Evolutionary conservation across 2,329 filamentous ascomycete species (phyloP).

Genomic region (Hymenoscyphus repandus): DNA sequence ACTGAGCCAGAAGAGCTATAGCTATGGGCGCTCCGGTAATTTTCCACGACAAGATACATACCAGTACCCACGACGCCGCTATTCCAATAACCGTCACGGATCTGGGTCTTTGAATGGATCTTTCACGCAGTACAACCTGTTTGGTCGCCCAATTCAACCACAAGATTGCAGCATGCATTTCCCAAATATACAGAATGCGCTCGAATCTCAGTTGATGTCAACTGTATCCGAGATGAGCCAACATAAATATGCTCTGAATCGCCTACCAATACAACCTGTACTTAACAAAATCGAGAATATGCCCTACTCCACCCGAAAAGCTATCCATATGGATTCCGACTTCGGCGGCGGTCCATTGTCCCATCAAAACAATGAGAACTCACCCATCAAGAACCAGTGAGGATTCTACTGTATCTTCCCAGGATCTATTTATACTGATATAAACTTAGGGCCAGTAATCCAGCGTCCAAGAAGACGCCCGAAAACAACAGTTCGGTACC

Average conservation of each 20-base stretch:
- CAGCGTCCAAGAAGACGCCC: neutral
- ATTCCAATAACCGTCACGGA: neutral
- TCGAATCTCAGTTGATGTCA: neutral
- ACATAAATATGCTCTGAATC: neutral
- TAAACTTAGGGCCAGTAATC: neutral
- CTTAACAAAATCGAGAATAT: neutral
- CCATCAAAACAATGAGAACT: conserved; percentile 3
- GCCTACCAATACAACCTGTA: neutral
- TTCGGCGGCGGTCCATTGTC: too few relatives aligned
- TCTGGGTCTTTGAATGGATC: neutral
- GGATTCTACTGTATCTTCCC: neutral
- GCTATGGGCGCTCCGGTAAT: neutral
- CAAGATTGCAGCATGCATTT: too few relatives aligned
- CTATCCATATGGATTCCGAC: neutral
- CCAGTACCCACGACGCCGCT: neutral
- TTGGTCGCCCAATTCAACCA: too few relatives aligned
- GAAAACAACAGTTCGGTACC: neutral
- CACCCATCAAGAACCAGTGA: neutral
- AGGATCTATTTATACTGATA: too few relatives aligned
- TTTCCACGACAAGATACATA: neutral
- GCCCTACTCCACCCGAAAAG: neutral
- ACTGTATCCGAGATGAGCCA: neutral
- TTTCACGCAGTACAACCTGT: too few relatives aligned
- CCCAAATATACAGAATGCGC: too few relatives aligned
- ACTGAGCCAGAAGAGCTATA: conserved; percentile 4